Evolutionary conservation across 2,329 filamentous ascomycete species (phyloP).

Genomic region (Ophiognomonia clavigignenti-juglandacearum): DNA sequence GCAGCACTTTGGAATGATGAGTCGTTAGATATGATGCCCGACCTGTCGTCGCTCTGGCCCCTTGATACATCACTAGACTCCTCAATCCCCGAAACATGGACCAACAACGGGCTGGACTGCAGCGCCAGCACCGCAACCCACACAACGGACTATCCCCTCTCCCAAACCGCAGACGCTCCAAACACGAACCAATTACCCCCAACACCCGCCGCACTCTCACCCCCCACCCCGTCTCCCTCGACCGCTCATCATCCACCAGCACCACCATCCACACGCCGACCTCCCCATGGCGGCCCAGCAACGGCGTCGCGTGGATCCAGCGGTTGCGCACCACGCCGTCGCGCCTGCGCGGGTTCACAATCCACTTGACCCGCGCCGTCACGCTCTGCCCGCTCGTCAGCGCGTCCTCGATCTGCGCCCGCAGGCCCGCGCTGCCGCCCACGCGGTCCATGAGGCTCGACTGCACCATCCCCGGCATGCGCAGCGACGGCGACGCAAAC

Average conservation of each 20-base stretch:
- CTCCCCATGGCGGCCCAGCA: slow-evolving; percentile 59
- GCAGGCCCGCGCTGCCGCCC: slow-evolving; percentile 42
- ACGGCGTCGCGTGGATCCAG: slow-evolving; percentile 76
- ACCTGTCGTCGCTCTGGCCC: no score
- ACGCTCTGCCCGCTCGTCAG: slow-evolving; percentile 66
- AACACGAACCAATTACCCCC: no score
- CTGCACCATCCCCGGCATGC: slow-evolving; percentile 63
- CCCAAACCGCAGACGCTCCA: no score
- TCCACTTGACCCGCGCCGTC: no score
- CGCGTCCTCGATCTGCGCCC: slow-evolving; percentile 47
- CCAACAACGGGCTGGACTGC: no score
- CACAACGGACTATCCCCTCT: no score
- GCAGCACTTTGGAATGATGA: neutral
- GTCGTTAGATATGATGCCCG: neutral
- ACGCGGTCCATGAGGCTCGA: slow-evolving; percentile 51
- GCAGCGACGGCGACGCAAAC: slow-evolving; percentile 63
- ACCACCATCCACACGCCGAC: slow-evolving; percentile 79
- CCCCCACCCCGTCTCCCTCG: no score
- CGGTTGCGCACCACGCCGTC: slow-evolving; percentile 53
- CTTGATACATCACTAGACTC: no score
- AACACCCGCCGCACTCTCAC: no score
- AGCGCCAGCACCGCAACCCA: no score
- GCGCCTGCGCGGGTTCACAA: slow-evolving; percentile 51
- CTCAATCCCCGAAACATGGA: no score
- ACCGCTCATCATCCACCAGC: slow-evolving; percentile 67